Evolutionary conservation across 306 rosid species (phyloP), one percentile per base, ranked within the genome.

Genomic region (Luffa aegyptiaca): DNA sequence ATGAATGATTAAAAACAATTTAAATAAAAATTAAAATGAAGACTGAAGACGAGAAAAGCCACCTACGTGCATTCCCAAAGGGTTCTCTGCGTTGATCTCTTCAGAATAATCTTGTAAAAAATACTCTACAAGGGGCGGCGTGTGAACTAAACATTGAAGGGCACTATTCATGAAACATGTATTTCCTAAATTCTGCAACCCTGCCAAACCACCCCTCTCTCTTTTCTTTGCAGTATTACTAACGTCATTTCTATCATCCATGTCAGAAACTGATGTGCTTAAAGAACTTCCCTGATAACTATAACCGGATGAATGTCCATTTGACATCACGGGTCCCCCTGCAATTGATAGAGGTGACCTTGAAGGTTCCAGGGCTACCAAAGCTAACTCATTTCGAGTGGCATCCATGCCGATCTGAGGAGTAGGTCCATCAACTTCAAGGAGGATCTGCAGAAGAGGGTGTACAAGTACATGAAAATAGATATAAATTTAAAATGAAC

Each of bases 151-250:
- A 86, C 99, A 96, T 71, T 93, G 99, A 82, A 96, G 44, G 70
- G 99, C 83, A 79, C 99, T 96, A 82, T 93, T 96, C 99, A 96
- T 96, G 84, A 96, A 96, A 86, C 99, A 96, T 63, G 99, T 96
- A 84, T 96, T 96, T 62, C 99, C 99, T 76, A 96, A 88, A 88
- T 96, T 96, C 89, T 96, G 99, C 88, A 96, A 82, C 80, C 99
- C 99, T 3, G 97, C 94, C 91, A 96, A 89, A 51, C 99, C 99
- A 73, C 90, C 92, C 85, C 76, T 89, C 66, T 91, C 97, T 71
- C 83, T 94, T 85, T 83, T 86, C 82, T 78, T 84, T 80, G 72
- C 48, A 44, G 83, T 78, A 82, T 69, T 90, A 79, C 78, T 69
- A 80, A 76, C 68, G 79, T 85, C 93, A 86, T 76, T 70, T 77